These are phyloP conservation scores for Fraxinus quadrangulata DNA, from an alignment of 257 asterid species.

Conservation along the genomic window DNA sequence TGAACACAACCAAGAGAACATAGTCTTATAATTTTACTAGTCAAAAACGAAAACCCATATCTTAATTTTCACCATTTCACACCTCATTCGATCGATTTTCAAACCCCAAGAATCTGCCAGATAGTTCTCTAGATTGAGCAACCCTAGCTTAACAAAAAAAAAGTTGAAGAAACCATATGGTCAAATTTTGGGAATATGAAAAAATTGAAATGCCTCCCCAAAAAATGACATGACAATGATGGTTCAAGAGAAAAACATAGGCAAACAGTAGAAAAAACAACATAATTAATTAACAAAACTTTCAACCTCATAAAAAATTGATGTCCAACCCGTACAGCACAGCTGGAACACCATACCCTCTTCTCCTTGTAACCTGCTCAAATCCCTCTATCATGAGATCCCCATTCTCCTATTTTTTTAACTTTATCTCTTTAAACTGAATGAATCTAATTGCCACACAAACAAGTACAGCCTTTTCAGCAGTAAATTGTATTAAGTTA, in stretches of 20 bases:
- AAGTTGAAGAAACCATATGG: slow-evolving; percentile 19
- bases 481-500: slow-evolving; percentile 25
- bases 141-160: slow-evolving; percentile 19
- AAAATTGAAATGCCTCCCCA: slow-evolving; percentile 12
- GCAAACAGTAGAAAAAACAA: slow-evolving; percentile 43
- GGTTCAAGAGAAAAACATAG: slow-evolving; percentile 39
- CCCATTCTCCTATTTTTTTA: slow-evolving; percentile 23
- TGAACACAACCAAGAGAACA: no score
- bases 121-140: slow-evolving; percentile 10
- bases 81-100: neutral
- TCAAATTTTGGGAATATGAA: slow-evolving; percentile 18
- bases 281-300: slow-evolving; percentile 41
- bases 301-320: slow-evolving; percentile 39
- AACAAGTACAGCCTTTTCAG: slow-evolving; percentile 17
- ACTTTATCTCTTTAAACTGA: slow-evolving; percentile 23
- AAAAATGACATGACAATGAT: slow-evolving; percentile 43
- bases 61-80: neutral
- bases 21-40: no score
- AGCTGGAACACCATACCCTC: slow-evolving; percentile 55
- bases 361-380: slow-evolving; percentile 32
- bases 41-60: neutral
- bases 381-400: slow-evolving; percentile 32
- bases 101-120: slow-evolving; percentile 22
- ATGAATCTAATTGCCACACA: slow-evolving; percentile 32
- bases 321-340: slow-evolving; percentile 48